Percentiles rank a stretch among this genome's conserved stretches.
These are phyloP conservation scores for Pittosporum tobira DNA, from an alignment of 129 eudicot species.

Conservation along the genomic window DNA sequence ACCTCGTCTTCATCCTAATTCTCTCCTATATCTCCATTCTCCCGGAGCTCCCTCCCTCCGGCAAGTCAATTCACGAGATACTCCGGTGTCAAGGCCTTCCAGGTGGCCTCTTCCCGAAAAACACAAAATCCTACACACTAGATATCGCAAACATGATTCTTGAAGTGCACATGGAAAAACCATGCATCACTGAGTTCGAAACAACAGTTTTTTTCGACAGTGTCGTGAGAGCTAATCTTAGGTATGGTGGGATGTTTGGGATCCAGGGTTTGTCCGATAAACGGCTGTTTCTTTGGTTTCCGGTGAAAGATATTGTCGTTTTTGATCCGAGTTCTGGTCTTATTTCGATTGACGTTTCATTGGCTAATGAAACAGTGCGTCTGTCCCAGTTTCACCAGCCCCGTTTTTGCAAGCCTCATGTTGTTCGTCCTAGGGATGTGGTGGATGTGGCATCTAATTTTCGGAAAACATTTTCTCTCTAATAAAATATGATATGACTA, in stretches of 20 bases:
- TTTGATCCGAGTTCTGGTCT: background rate
- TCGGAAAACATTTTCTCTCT: no score
- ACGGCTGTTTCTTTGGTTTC: conserved; percentile 2
- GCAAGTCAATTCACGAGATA: background rate
- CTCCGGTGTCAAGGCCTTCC: background rate
- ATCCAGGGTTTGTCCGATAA: background rate
- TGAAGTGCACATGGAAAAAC: background rate
- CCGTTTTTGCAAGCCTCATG: background rate
- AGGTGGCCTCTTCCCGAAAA: background rate
- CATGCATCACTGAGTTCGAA: background rate
- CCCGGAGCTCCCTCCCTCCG: background rate
- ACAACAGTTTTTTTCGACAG: background rate
- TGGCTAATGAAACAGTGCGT: conserved; percentile 1
- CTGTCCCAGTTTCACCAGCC: background rate
- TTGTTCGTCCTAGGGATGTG: no score
- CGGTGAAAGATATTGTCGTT: background rate
- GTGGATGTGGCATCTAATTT: no score
- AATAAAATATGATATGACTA: no score
- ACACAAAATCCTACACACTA: background rate
- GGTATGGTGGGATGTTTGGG: background rate
- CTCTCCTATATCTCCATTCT: background rate
- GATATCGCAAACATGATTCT: background rate
- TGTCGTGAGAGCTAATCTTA: conserved; percentile 5
- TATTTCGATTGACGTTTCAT: background rate
- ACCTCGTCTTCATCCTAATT: background rate